These are phyloP conservation scores for Citrullus mucosospermus DNA, from an alignment of 306 rosid species.

Conservation along the genomic window DNA sequence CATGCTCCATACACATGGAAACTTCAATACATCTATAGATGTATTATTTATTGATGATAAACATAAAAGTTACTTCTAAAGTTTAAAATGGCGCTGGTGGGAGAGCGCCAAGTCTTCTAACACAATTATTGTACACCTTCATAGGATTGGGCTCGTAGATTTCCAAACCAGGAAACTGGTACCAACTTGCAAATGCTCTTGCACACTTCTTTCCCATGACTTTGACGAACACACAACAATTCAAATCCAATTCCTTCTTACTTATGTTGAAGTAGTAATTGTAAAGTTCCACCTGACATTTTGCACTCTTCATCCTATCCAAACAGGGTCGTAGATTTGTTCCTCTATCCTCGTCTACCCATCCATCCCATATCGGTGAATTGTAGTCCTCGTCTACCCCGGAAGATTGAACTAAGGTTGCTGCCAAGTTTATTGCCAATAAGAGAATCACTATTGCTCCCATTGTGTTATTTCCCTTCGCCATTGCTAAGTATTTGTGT, in stretches of 20 bases:
- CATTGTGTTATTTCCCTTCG: background rate
- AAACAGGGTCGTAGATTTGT: background rate
- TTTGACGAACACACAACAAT: background rate
- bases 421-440: background rate
- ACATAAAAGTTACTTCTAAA: background rate
- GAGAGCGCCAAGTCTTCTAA: background rate
- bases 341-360: background rate
- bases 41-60: background rate
- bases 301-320: background rate
- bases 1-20: no score
- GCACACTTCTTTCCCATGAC: background rate
- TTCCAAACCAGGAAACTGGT: background rate
- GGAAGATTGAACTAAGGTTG: background rate
- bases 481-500: background rate
- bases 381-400: background rate
- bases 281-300: background rate
- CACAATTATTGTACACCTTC: background rate
- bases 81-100: background rate
- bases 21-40: background rate
- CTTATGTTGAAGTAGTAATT: background rate
- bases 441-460: background rate
- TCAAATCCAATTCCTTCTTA: background rate
- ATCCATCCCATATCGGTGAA: background rate
- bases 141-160: background rate
- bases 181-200: background rate